Conservation (phyloP, 2,329 filamentous ascomycete species). For the Sporothrix schenckii region DNA sequence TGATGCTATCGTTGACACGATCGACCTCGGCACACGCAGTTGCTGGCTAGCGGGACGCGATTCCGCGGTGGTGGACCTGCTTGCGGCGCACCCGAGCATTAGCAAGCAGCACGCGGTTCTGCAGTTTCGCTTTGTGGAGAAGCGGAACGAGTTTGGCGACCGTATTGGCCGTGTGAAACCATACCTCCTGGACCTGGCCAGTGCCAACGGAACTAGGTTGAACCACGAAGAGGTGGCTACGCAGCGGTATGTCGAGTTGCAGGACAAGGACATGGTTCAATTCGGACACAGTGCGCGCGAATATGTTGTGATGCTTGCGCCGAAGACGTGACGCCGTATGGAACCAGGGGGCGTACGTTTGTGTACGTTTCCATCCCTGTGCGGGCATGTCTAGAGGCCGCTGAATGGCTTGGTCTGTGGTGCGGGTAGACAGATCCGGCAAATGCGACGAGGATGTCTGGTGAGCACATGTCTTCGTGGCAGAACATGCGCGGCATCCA, state of each 20-base stretch:
- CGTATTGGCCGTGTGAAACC: constrained; percentile 77
- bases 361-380: too few species aligned
- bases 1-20: constrained; percentile 75
- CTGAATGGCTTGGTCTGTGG: background rate
- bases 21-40: constrained; percentile 73
- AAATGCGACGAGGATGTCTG: background rate
- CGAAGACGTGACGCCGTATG: constrained; percentile 45
- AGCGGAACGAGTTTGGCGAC: constrained; percentile 84
- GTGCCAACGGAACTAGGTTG: constrained; percentile 83
- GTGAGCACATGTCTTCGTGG: background rate
- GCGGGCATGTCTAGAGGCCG: background rate
- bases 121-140: constrained; percentile 85
- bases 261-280: constrained; percentile 83
- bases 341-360: background rate
- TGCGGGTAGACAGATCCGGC: background rate
- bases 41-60: constrained; percentile 93
- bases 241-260: constrained; percentile 81
- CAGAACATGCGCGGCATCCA: background rate
- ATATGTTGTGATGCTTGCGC: constrained; percentile 88
- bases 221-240: constrained; percentile 74
- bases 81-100: constrained; percentile 85
- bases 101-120: constrained; percentile 96
- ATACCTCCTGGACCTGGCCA: constrained; percentile 92
- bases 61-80: constrained; percentile 75
- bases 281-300: constrained; percentile 89